Evolutionary conservation across 805 yeast species (phyloP), one percentile per base, ranked within the genome.

Genomic region (Ogataea chonburiensis): DNA sequence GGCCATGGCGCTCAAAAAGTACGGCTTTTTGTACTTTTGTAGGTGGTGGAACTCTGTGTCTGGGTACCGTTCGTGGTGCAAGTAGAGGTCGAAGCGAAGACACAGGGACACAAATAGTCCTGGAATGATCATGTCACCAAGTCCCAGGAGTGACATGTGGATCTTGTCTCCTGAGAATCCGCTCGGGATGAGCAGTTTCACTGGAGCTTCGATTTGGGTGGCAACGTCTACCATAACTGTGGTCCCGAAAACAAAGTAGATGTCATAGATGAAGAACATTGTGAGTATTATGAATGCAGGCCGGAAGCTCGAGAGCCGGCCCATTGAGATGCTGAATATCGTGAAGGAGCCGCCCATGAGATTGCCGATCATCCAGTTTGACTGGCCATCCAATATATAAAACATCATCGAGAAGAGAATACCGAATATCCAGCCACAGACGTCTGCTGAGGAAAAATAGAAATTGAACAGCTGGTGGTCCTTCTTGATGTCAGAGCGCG

Each of bases 81-180:
- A 61, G 54, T 52, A 67, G 19, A 71, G 55, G 56, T 81, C 87
- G 52, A 61, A 79, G 38, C 81, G 64, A 24, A 76, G 60, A 48
- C 79, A 72, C 26, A 79, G 56, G 2, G 80, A 58, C 9, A 75
- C 61, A 37, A 76, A 69, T 12, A 65, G 35, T 0, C 81, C 82
- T 0, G 88, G 86, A 10, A 79, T 56, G 3, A 75, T 75, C 34
- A 82, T 69, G 53, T 81, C 88, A 5, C 87, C 87, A 5, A 80
- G 58, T 1, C 87, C 88, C 7, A 81, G 56, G 32, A 79, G 53
- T 5, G 72, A 60, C 43, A 63, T 55, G 4, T 41, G 33, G 3
- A 57, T 35, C 14, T 28, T 10, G 3, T 27, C 37, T 3, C 29
- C 43, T 1, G 63, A 55, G 8, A 43, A 49, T 7, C n/a, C 22